Percentiles rank a stretch among this genome's conserved stretches.
phyloP scores from a whole-genome alignment of 2,329 filamentous ascomycete species.

The Aspergillus sp. region DNA sequence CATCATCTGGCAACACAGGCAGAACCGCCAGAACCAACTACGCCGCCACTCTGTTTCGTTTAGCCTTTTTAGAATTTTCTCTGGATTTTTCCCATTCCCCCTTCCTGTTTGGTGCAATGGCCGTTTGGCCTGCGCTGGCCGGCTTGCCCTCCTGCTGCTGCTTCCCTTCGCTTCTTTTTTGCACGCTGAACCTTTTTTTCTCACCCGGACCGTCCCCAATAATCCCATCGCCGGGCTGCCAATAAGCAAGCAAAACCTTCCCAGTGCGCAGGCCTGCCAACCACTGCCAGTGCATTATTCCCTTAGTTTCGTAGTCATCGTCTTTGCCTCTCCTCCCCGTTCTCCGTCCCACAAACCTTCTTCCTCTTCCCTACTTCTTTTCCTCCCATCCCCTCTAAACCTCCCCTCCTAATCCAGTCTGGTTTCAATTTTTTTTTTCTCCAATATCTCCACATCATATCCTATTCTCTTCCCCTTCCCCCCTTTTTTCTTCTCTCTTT shows the following conservation, averaged over 20 bases:
- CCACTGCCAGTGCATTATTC: constrained; percentile 7
- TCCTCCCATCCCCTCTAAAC: constrained; percentile 14
- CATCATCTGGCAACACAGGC: constrained; percentile 3
- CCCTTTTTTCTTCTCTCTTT: constrained; percentile 23
- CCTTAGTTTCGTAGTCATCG: constrained; percentile 17
- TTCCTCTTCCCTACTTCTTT: constrained; percentile 23
- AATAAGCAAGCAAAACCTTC: constrained; percentile 10
- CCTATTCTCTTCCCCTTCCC: constrained; percentile 17
- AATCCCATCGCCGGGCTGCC: background rate
- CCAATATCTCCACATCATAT: constrained; percentile 21
- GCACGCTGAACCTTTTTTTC: constrained; percentile 8
- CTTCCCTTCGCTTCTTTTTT: constrained; percentile 8
- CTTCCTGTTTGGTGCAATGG: background rate
- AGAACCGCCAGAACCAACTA: background rate
- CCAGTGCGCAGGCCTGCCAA: constrained; percentile 4
- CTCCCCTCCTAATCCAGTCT: constrained; percentile 17
- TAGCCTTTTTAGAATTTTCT: constrained; percentile 1
- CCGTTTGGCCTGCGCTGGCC: background rate
- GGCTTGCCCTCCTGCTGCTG: constrained; percentile 5
- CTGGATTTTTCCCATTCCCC: background rate
- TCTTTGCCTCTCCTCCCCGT: constrained; percentile 18
- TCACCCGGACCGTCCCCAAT: constrained; percentile 1
- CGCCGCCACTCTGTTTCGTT: constrained; percentile 10
- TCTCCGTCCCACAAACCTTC: constrained; percentile 21
- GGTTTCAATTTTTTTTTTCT: constrained; percentile 19